Percentiles rank a stretch among this genome's conserved stretches.
Conservation (phyloP, 2,329 filamentous ascomycete genomes). For the Periconia sp. region DNA sequence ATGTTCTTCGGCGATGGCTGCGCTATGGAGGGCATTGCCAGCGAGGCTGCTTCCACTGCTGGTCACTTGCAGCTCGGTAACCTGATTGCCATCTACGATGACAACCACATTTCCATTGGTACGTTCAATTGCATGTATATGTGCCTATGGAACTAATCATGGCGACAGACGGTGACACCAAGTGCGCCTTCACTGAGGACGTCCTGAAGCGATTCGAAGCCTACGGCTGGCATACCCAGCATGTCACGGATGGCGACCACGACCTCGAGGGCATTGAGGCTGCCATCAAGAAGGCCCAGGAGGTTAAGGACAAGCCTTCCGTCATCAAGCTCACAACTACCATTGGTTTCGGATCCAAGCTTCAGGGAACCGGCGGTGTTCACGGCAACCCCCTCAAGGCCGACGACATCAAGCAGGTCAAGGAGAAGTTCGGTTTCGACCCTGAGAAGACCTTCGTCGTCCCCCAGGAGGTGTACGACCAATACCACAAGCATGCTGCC, state of each 20-base stretch:
- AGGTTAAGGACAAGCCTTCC: constrained; percentile 93
- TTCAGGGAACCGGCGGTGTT: constrained; percentile 92
- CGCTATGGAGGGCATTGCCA: constrained; percentile 96
- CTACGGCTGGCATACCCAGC: constrained; percentile 92
- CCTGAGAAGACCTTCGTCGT: constrained; percentile 91
- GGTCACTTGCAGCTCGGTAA: constrained; percentile 98
- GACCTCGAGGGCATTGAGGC: constrained; percentile 87
- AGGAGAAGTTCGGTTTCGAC: constrained; percentile 95
- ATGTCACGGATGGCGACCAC: constrained; percentile 85
- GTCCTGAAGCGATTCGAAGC: constrained; percentile 93
- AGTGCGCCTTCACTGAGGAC: constrained; percentile 96
- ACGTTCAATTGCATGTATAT: constrained; percentile 31
- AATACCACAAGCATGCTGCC: constrained; percentile 82
- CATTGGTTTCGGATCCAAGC: constrained; percentile 93
- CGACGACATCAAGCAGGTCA: constrained; percentile 92
- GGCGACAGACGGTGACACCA: constrained; percentile 83
- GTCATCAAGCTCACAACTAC: constrained; percentile 97
- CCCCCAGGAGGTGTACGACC: constrained; percentile 91
- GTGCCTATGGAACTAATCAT: constrained; percentile 17
- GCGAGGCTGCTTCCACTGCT: constrained; percentile 88
- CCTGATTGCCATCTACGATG: constrained; percentile 95
- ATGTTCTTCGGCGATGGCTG: constrained; percentile 97
- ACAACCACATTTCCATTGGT: constrained; percentile 94
- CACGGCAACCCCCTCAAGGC: constrained; percentile 96
- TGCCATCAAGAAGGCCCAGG: constrained; percentile 83